phyloP scores from a whole-genome alignment of 257 asterid species.

The Forsythia viridissima region DNA sequence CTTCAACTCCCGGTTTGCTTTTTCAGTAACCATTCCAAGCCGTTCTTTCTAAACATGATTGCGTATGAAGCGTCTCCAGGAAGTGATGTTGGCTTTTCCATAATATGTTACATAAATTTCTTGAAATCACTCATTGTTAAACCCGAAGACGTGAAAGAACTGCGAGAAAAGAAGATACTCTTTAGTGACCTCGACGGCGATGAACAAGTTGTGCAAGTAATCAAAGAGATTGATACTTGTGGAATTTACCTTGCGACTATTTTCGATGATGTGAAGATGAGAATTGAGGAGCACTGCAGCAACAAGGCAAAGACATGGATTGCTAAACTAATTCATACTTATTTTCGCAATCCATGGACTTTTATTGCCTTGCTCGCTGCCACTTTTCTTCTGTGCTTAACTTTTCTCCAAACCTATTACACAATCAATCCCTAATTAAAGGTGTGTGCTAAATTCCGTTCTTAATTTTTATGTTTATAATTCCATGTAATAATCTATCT shows the following conservation, averaged over 20 bases:
- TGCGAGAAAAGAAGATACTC: conserved; percentile 27
- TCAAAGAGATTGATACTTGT: conserved; percentile 13
- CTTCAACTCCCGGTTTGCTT: conserved; percentile 16
- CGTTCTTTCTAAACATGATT: background rate
- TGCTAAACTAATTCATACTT: conserved; percentile 22
- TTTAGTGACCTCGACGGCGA: conserved; percentile 25
- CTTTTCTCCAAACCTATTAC: conserved; percentile 12
- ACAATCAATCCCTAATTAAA: background rate
- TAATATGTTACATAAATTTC: conserved; percentile 30
- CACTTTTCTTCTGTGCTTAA: background rate
- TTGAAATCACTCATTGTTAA: conserved; percentile 24
- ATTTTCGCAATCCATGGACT: conserved; percentile 29
- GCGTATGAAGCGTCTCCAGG: conserved; percentile 33
- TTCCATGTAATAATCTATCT: too few species aligned
- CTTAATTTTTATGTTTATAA: too few species aligned
- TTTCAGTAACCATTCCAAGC: background rate
- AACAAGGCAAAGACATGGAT: conserved; percentile 21
- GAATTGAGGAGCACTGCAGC: conserved; percentile 10
- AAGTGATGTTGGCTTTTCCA: background rate
- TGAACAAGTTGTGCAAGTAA: conserved; percentile 24
- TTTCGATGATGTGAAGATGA: background rate
- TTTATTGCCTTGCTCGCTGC: conserved; percentile 23
- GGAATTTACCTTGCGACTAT: background rate
- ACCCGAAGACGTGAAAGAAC: conserved; percentile 35
- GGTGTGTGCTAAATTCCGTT: background rate